A percentile compares a stretch with the other conserved stretches of the same genome.
These are phyloP conservation scores for Flaveria brownii DNA, from an alignment of 129 eudicot species.

Conservation along the genomic window DNA sequence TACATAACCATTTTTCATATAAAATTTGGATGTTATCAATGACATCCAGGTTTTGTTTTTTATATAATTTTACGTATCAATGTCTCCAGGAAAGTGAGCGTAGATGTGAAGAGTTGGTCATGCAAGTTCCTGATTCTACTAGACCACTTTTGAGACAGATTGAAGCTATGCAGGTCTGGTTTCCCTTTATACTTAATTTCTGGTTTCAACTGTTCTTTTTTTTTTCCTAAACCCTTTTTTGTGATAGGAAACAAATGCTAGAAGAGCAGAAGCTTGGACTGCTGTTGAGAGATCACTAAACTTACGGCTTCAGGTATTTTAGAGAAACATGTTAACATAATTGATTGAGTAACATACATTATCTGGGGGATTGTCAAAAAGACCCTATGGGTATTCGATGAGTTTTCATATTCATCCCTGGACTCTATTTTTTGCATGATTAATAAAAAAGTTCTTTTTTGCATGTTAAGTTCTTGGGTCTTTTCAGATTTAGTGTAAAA, in stretches of 20 bases:
- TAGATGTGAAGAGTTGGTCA: conserved; percentile 90
- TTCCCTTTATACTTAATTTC: neutral
- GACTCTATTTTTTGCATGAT: neutral
- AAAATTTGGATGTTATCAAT: no score
- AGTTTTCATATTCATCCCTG: neutral
- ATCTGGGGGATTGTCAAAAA: neutral
- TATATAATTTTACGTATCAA: neutral
- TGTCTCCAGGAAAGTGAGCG: conserved; percentile 82
- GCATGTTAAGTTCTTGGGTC: conserved; percentile 2
- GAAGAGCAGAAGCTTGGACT: conserved; percentile 91
- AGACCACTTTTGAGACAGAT: conserved; percentile 95
- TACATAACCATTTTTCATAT: no score
- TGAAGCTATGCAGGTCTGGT: conserved; percentile 87
- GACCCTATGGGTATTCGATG: neutral
- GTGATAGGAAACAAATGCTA: conserved; percentile 71
- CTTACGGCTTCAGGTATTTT: conserved; percentile 79
- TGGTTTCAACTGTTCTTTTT: conserved; percentile 8
- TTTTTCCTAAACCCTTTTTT: neutral
- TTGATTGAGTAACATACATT: neutral
- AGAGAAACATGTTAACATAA: neutral
- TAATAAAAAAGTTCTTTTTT: neutral
- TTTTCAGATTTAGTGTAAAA: neutral
- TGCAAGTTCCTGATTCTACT: conserved; percentile 96
- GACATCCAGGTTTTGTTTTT: no score
- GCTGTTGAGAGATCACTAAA: conserved; percentile 88